Conservation (phyloP, 306 rosid genomes). For the Trichosanthes truncata region DNA sequence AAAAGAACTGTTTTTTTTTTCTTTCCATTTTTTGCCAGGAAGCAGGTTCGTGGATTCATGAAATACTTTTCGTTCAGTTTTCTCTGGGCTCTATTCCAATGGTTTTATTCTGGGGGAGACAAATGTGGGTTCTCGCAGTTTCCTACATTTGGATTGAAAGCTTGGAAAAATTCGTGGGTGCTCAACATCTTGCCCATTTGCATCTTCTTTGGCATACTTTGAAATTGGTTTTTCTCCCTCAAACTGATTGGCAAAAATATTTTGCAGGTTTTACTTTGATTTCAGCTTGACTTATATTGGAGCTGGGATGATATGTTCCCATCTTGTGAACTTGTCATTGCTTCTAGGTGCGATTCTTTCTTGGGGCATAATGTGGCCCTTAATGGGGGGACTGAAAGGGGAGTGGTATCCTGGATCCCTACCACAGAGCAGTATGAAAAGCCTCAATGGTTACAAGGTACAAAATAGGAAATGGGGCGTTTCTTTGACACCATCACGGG, state of each 20-base stretch:
- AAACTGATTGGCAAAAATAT: slow-evolving; percentile 17
- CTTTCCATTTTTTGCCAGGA: slow-evolving; percentile 34
- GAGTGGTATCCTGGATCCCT: slow-evolving; percentile 79
- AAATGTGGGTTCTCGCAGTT: slow-evolving; percentile 78
- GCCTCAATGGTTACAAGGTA: slow-evolving; percentile 95
- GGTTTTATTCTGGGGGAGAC: slow-evolving; percentile 86
- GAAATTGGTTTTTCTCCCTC: slow-evolving; percentile 7
- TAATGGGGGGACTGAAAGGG: slow-evolving; percentile 71
- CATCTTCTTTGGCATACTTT: background rate
- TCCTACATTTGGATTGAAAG: slow-evolving; percentile 88
- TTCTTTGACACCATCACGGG: background rate
- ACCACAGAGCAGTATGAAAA: slow-evolving; percentile 84
- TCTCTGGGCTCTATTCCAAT: slow-evolving; percentile 84
- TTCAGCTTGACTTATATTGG: slow-evolving; percentile 95
- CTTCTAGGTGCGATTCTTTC: slow-evolving; percentile 90
- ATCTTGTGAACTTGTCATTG: slow-evolving; percentile 82
- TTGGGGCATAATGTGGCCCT: slow-evolving; percentile 99
- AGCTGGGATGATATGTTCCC: slow-evolving; percentile 99
- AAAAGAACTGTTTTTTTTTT: slow-evolving; percentile 11
- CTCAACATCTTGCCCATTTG: slow-evolving; percentile 2
- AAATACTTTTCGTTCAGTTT: slow-evolving; percentile 68
- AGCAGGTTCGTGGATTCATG: slow-evolving; percentile 82
- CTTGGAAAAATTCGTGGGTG: slow-evolving; percentile 75
- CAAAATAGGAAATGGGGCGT: background rate
- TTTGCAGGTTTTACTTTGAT: slow-evolving; percentile 89